A percentile compares a stretch with the other conserved stretches of the same genome.
Evolutionary conservation across 805 yeast genomes (phyloP).

Genomic region (Spathaspora hagerdaliae): DNA sequence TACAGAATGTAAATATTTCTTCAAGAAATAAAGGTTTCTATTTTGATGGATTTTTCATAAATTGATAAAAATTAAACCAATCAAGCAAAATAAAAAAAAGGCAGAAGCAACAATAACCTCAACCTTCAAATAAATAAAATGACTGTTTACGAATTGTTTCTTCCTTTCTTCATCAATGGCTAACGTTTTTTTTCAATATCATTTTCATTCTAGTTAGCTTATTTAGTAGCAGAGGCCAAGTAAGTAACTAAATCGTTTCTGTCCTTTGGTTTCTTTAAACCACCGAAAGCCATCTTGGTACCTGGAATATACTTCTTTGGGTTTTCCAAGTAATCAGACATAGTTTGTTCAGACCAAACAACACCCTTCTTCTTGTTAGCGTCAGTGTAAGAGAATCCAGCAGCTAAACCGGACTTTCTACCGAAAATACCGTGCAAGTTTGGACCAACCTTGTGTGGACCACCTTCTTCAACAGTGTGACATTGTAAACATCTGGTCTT

Average conservation of each 20-base stretch:
- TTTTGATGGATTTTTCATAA: too few species aligned
- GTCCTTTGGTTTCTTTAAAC: constrained; percentile 98
- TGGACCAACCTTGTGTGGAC: constrained; percentile 99
- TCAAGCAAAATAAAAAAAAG: too few species aligned
- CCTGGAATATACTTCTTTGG: constrained; percentile 99
- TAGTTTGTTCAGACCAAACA: constrained; percentile 78
- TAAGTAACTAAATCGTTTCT: constrained; percentile 94
- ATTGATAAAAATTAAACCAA: too few species aligned
- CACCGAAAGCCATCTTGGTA: constrained; percentile 99
- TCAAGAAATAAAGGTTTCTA: background rate
- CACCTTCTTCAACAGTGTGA: constrained; percentile 95
- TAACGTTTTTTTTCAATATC: background rate
- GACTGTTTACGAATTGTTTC: background rate
- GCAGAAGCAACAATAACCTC: too few species aligned
- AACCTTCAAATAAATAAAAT: background rate
- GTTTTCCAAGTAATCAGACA: constrained; percentile 95
- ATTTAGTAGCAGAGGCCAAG: constrained; percentile 49
- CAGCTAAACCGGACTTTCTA: constrained; percentile 88
- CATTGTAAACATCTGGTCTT: constrained; percentile 99
- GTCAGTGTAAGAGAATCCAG: constrained; percentile 93
- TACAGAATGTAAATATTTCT: background rate
- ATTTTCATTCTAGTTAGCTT: constrained; percentile 12
- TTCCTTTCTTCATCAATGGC: background rate
- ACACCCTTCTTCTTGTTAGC: constrained; percentile 98
- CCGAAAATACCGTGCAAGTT: constrained; percentile 93